Evolutionary conservation across 768 basidiomycete genomes (phyloP).

Genomic region (Boletus patriciae): DNA sequence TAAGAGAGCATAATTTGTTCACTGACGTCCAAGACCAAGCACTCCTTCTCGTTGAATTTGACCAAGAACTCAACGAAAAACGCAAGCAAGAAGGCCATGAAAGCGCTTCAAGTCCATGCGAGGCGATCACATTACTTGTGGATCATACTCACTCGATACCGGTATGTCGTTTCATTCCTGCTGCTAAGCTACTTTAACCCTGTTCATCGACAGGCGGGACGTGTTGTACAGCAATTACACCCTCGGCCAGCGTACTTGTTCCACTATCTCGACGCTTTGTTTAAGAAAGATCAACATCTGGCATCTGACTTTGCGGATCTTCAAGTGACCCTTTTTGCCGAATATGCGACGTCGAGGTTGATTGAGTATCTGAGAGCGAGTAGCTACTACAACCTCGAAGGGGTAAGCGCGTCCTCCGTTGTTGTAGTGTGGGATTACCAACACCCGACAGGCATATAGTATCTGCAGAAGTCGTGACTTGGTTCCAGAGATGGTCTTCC

Average conservation of each 20-base stretch:
- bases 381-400: conserved; percentile 87
- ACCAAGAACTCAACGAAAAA: conserved; percentile 77
- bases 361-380: conserved; percentile 92
- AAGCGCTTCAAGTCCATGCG: conserved; percentile 51
- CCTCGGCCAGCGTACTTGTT: conserved; percentile 79
- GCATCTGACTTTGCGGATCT: conserved; percentile 81
- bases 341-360: conserved; percentile 72
- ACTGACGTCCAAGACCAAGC: conserved; percentile 95
- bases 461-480: conserved; percentile 84
- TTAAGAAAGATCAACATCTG: conserved; percentile 81
- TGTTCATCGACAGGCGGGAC: conserved; percentile 56
- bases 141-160: conserved; percentile 97
- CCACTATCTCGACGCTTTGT: conserved; percentile 88
- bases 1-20: conserved; percentile 90
- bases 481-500: conserved; percentile 96
- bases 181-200: background rate
- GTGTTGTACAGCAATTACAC: conserved; percentile 87
- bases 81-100: conserved; percentile 44
- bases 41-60: conserved; percentile 89
- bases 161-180: conserved; percentile 43
- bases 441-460: conserved; percentile 65
- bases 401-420: conserved; percentile 41
- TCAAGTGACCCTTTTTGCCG: conserved; percentile 90
- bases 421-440: background rate
- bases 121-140: conserved; percentile 84